Conservation (phyloP, 768 basidiomycete species). For the Suillus brevipes region DNA sequence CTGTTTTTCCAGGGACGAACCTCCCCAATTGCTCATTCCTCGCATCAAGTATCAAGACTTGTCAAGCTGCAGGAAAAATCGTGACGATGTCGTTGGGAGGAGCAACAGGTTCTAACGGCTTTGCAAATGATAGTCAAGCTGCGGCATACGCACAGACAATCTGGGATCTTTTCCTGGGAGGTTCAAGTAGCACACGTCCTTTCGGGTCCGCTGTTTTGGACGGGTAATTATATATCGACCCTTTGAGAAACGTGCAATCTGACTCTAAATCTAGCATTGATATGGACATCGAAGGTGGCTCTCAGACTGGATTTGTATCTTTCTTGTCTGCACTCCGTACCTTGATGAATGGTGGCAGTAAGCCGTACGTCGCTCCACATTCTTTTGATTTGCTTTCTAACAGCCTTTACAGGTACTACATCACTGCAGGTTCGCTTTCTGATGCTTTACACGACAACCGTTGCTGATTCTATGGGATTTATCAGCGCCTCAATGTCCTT, state of each 20-base stretch:
- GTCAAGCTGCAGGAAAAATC: slow-evolving; percentile 67
- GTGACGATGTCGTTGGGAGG: slow-evolving; percentile 61
- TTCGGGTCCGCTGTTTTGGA: slow-evolving; percentile 74
- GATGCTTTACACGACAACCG: not conserved
- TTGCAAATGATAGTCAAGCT: slow-evolving; percentile 58
- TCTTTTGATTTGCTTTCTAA: slow-evolving; percentile 5
- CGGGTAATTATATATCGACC: slow-evolving; percentile 44
- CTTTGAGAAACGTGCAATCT: not conserved
- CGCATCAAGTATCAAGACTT: slow-evolving; percentile 59
- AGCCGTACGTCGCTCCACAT: slow-evolving; percentile 22
- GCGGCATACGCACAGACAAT: slow-evolving; percentile 61
- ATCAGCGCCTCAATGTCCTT: slow-evolving; percentile 46
- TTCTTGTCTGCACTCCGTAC: slow-evolving; percentile 29
- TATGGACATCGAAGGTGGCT: slow-evolving; percentile 50
- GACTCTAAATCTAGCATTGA: slow-evolving; percentile 31
- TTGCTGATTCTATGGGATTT: slow-evolving; percentile 5
- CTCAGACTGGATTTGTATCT: slow-evolving; percentile 27
- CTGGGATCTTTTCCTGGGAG: slow-evolving; percentile 70
- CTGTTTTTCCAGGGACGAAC: slow-evolving; percentile 60
- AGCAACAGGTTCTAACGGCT: slow-evolving; percentile 61
- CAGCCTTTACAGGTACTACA: slow-evolving; percentile 37
- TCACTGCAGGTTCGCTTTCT: slow-evolving; percentile 39
- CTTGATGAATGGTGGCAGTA: slow-evolving; percentile 30
- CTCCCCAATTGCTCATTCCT: slow-evolving; percentile 63
- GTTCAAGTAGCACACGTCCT: slow-evolving; percentile 58